Evolutionary conservation across 78 protist genomes (phyloP), one percentile per base, ranked within the genome.

Genomic region (Dictyostelium firmibasis): DNA sequence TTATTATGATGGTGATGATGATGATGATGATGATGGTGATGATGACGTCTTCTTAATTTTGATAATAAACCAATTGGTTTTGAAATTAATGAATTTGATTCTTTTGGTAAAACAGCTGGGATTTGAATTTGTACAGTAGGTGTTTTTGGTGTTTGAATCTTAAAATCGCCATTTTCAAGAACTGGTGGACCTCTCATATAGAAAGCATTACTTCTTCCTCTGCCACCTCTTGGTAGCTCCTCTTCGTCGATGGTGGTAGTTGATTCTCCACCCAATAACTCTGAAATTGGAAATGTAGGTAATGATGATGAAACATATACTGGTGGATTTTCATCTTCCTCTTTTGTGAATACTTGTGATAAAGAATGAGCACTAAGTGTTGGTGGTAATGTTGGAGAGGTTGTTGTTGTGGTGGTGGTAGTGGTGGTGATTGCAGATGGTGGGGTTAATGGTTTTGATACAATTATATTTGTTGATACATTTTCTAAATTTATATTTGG

Each of bases 151-250:
- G 94, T 76, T 33, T 62, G 57, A 35, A 82, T 57, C 47, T 64
- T 89, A 41, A 88, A 47, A 29, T 89, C 94, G 23, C 94, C 94
- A 78, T 88, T 88, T 20, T 33, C 85, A 9, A 86, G 64, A 8
- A 75, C n/a, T 41, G 94, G 94, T 89, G 94, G 85, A 9, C 87
- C 88, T 50, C 74, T 78, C 83, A 89, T 27, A 69, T 89, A 89
- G n/a, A 89, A 89, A 1, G 94, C 94, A 81, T 89, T 89, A 50
- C 87, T 81, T 38, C 94, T 36, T 8, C 94, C 94, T 41, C 94
- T 62, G 47, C 94, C 94, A 50, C 94, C 94, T 13, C 69, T 43
- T 69, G 94, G 94, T 44, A 81, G 47, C 13, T 84, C 94, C 35
- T 89, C 94, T 5, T 89, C 94, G 5, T 36, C 31, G 41, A 38